Evolutionary conservation across 768 basidiomycete species (phyloP), one percentile per base, ranked within the genome.

Genomic region (Kondoa malvinella): DNA sequence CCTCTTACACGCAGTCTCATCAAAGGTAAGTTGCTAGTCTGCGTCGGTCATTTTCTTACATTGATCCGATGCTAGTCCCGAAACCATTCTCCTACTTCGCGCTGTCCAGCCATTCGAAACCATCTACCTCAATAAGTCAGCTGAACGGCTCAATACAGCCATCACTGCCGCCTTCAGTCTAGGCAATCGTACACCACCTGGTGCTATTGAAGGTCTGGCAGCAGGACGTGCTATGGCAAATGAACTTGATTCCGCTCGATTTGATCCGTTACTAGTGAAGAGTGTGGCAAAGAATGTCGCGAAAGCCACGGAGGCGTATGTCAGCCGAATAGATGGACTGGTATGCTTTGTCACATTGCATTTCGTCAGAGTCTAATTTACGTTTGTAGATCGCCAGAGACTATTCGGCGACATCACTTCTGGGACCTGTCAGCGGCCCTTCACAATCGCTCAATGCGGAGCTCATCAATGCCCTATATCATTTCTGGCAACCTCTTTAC

Each of bases 241-340:
- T 76, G 95, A 97, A 74, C 82, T 99, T 2, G 92, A 96, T 76
- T 84, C 89, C 1, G 90, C 90, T 16, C 82, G 86, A 70, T 95
- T 94, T 75, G 95, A 99, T 77, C 94, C 94, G 0, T 76, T 97
- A 40, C 79, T 99, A 16, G 84, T 89, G 14, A 82, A 82, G 68
- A 81, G 85, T 3, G 85, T 95, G 4, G 89, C 92, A 16, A 86
- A 85, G 76, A 86, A 84, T 74, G 84, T 83, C 0, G 81, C 81
- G 12, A 78, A 82, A 1, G 84, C 85, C 66, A 74, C 97, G 60
- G 89, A 91, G n/a, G 81, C 79, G 69, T 80, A 89, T 71, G 73
- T 84, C 26, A 79, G 81, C 3, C 81, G 86, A 67, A 77, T 83
- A 0, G 91, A 95, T 40, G 78, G 77, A 21, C 72, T 91, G 78